Evolutionary conservation across 441 rosid genomes (phyloP).

Genomic region (Brassica hybrid): DNA sequence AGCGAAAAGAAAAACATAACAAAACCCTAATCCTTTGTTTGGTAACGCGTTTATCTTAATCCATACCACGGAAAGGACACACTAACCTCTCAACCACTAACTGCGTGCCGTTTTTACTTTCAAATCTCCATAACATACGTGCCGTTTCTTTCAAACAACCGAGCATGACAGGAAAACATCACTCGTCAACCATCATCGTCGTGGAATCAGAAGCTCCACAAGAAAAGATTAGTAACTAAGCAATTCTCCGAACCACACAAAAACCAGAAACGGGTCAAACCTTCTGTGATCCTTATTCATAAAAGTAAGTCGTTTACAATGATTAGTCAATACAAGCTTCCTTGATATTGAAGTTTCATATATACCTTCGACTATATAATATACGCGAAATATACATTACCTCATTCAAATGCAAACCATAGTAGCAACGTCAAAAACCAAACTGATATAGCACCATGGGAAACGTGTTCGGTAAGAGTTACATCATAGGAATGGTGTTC

Average conservation of each 20-base stretch:
- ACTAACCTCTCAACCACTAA: neutral
- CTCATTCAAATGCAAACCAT: slow-evolving; percentile 15
- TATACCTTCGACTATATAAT: slow-evolving; percentile 8
- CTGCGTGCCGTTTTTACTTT: neutral
- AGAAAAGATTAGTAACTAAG: neutral
- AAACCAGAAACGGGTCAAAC: slow-evolving; percentile 36
- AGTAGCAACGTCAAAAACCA: slow-evolving; percentile 11
- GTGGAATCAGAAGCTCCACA: slow-evolving; percentile 5
- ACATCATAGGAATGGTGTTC: slow-evolving; percentile 73
- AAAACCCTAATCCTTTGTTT: slow-evolving; percentile 37
- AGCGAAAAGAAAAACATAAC: neutral
- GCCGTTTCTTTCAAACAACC: slow-evolving; percentile 9
- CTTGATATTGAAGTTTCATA: neutral
- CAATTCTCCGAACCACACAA: slow-evolving; percentile 25
- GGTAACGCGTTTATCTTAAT: slow-evolving; percentile 8
- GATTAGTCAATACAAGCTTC: neutral
- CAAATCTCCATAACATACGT: neutral
- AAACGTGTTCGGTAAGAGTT: slow-evolving; percentile 52
- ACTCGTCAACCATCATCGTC: slow-evolving; percentile 2
- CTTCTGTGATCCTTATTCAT: neutral
- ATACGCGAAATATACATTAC: neutral
- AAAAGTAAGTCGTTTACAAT: neutral
- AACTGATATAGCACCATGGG: slow-evolving; percentile 52
- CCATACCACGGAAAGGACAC: slow-evolving; percentile 3
- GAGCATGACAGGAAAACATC: neutral